Conservation (phyloP, 257 asterid genomes). For the Primulina huaijiensis region DNA sequence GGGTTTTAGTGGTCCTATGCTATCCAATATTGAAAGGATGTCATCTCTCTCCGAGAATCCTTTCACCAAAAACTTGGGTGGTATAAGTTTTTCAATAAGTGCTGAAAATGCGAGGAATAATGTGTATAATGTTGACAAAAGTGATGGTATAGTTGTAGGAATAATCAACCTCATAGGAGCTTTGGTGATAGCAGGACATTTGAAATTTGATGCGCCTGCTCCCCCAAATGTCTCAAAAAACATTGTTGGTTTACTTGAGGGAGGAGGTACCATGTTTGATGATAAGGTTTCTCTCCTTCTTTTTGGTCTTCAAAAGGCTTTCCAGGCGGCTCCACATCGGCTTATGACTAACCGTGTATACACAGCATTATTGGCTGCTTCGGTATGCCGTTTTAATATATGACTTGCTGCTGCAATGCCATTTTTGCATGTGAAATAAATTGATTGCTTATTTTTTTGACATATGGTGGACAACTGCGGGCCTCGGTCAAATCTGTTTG, state of each 20-base stretch:
- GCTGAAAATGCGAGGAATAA: conserved; percentile 98
- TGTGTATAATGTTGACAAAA: conserved; percentile 81
- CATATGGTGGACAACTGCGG: conserved; percentile 8
- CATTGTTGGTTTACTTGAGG: conserved; percentile 77
- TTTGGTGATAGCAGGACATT: conserved; percentile 80
- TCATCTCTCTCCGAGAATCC: conserved; percentile 63
- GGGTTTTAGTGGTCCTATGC: conserved; percentile 32
- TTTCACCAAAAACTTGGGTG: conserved; percentile 63
- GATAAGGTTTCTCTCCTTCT: conserved; percentile 97
- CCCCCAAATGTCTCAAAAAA: conserved; percentile 69
- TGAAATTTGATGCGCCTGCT: conserved; percentile 72
- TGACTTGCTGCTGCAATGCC: conserved; percentile 23
- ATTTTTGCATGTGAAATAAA: conserved; percentile 7
- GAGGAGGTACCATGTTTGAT: conserved; percentile 98
- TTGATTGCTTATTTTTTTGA: conserved; percentile 4
- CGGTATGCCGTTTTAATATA: conserved; percentile 52
- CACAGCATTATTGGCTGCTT: conserved; percentile 80
- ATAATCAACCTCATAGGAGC: conserved; percentile 84
- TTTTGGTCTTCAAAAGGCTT: conserved; percentile 90
- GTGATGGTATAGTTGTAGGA: conserved; percentile 79
- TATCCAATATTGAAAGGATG: conserved; percentile 50
- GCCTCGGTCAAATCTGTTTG: conserved; percentile 1
- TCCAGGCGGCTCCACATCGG: conserved; percentile 95
- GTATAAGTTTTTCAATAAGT: conserved; percentile 75
- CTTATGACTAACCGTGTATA: conserved; percentile 80